phyloP scores from a whole-genome alignment of 1,284 basidiomycete genomes.

The Wallemia hederae region DNA sequence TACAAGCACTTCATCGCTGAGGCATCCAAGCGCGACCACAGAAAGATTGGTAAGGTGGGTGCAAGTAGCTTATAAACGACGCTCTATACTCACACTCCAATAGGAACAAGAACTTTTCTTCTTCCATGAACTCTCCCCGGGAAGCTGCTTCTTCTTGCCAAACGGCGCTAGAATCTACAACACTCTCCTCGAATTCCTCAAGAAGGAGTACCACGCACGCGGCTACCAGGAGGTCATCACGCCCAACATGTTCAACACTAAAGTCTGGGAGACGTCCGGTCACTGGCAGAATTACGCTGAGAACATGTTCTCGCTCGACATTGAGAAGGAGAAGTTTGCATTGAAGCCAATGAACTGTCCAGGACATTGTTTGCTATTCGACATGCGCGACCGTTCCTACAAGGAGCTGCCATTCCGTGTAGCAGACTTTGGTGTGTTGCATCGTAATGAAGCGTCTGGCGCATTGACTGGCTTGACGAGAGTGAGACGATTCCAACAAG shows the following conservation, averaged over 20 bases:
- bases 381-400: slow-evolving; percentile 74
- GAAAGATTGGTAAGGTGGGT: slow-evolving; percentile 60
- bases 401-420: slow-evolving; percentile 85
- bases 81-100: background rate
- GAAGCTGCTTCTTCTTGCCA: slow-evolving; percentile 86
- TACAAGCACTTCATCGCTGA: slow-evolving; percentile 91
- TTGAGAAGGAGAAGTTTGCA: slow-evolving; percentile 85
- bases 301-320: slow-evolving; percentile 78
- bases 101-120: slow-evolving; percentile 93
- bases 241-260: slow-evolving; percentile 89
- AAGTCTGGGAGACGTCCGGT: slow-evolving; percentile 94
- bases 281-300: slow-evolving; percentile 97
- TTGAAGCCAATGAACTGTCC: slow-evolving; percentile 99
- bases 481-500: slow-evolving; percentile 84
- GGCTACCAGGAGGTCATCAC: slow-evolving; percentile 46
- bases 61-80: background rate
- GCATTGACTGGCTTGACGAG: slow-evolving; percentile 78
- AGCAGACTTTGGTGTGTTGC: slow-evolving; percentile 95
- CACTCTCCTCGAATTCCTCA: slow-evolving; percentile 62
- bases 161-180: slow-evolving; percentile 96
- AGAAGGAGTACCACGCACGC: slow-evolving; percentile 29
- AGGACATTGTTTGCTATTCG: slow-evolving; percentile 88
- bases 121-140: slow-evolving; percentile 88
- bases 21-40: slow-evolving; percentile 87
- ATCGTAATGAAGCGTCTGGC: slow-evolving; percentile 87